phyloP scores from a whole-genome alignment of 129 eudicot genomes.

The Arctium lappa region DNA sequence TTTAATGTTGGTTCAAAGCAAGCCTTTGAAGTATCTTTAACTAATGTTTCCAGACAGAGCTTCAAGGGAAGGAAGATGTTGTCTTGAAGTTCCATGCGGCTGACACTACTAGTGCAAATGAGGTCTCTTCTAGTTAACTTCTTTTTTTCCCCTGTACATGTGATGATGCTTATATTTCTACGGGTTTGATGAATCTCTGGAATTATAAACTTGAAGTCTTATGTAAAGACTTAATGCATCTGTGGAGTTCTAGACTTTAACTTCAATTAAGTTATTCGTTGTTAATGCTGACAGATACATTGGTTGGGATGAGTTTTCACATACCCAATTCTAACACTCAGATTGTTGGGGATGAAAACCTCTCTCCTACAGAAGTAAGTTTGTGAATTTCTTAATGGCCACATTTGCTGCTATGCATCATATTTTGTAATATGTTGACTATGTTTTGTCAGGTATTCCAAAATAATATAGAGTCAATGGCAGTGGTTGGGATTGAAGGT shows the following conservation, averaged over 20 bases:
- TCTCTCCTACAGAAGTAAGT: slow-evolving; percentile 36
- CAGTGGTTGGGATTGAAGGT: slow-evolving; percentile 54
- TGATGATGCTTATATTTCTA: background rate
- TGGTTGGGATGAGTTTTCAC: slow-evolving; percentile 94
- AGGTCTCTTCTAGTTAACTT: slow-evolving; percentile 40
- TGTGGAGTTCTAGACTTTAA: no score
- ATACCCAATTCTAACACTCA: slow-evolving; percentile 86
- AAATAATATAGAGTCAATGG: slow-evolving; percentile 55
- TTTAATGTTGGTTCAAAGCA: slow-evolving; percentile 81
- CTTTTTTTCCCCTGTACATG: background rate
- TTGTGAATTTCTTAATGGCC: background rate
- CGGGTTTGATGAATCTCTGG: background rate
- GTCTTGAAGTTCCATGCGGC: slow-evolving; percentile 90
- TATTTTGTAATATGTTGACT: background rate
- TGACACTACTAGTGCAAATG: slow-evolving; percentile 93
- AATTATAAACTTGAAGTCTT: background rate
- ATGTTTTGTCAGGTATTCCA: slow-evolving; percentile 40
- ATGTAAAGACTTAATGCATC: slow-evolving; percentile 28
- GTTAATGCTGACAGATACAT: slow-evolving; percentile 64
- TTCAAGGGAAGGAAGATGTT: slow-evolving; percentile 96
- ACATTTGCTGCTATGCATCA: background rate
- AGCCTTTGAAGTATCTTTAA: slow-evolving; percentile 89
- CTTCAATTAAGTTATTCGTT: no score
- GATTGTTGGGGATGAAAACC: slow-evolving; percentile 94
- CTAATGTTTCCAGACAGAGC: slow-evolving; percentile 91